phyloP scores from a whole-genome alignment of 495 filamentous ascomycete species.

The Penicillium argentinense region DNA sequence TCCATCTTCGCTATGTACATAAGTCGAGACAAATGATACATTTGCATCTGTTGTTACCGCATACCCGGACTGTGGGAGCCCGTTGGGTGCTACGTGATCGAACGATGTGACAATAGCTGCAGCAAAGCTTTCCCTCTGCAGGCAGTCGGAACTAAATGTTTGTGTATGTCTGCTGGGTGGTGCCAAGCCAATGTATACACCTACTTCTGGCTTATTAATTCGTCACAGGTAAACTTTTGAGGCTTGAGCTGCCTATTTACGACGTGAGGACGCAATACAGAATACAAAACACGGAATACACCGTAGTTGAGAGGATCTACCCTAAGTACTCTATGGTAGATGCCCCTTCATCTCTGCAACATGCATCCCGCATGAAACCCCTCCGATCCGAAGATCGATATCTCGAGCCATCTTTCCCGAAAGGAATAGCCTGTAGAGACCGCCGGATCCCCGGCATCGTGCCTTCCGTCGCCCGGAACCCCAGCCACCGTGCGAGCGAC shows the following conservation, averaged over 20 bases:
- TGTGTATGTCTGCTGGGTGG: too few species aligned
- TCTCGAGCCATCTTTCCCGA: constrained; percentile 13
- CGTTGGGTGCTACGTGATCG: constrained; percentile 1
- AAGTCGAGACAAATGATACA: not conserved
- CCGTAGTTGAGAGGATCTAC: too few species aligned
- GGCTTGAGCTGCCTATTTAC: too few species aligned
- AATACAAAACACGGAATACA: too few species aligned
- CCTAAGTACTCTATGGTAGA: too few species aligned
- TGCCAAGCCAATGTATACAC: not conserved
- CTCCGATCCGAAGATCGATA: constrained; percentile 4
- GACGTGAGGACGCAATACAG: too few species aligned
- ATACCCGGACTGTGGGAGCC: constrained; percentile 1
- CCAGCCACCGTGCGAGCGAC: not conserved
- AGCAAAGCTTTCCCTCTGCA: not conserved
- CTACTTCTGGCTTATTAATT: too few species aligned
- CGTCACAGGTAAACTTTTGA: too few species aligned
- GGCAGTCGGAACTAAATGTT: too few species aligned
- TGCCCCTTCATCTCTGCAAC: too few species aligned
- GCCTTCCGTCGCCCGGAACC: constrained; percentile 11
- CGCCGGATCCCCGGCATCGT: constrained; percentile 17
- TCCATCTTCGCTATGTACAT: not conserved
- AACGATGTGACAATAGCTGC: constrained; percentile 2
- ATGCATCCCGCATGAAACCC: not conserved
- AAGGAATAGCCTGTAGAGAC: constrained; percentile 2
- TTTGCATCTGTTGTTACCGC: not conserved